Evolutionary conservation across 768 basidiomycete species (phyloP).

Genomic region (Trametopsis cervina): DNA sequence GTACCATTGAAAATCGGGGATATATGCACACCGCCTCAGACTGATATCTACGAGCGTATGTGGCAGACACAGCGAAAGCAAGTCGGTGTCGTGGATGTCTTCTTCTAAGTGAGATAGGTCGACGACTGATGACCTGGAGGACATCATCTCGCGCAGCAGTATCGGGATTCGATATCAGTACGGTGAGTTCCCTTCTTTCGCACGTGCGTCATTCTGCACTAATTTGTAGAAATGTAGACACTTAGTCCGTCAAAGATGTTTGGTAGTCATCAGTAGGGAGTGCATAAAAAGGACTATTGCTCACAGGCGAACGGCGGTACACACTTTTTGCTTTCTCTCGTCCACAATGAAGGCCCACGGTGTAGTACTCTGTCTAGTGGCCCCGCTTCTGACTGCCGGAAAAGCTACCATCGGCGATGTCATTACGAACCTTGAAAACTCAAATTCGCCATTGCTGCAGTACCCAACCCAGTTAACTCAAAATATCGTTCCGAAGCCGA

Average conservation of each 20-base stretch:
- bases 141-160: too few relatives aligned
- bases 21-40: too few relatives aligned
- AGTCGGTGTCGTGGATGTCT: not conserved
- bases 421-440: slow-evolving; percentile 15
- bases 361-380: not conserved
- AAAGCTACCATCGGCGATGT: slow-evolving; percentile 17
- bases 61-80: too few relatives aligned
- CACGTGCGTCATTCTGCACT: not conserved
- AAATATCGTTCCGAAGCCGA: slow-evolving; percentile 37
- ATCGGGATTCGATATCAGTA: not conserved
- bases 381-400: slow-evolving; percentile 8
- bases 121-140: too few relatives aligned
- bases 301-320: too few relatives aligned
- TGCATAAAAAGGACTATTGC: too few relatives aligned
- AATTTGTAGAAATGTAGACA: not conserved
- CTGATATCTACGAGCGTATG: too few relatives aligned
- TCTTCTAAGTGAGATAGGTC: not conserved
- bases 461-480: slow-evolving; percentile 45
- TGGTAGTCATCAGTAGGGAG: not conserved
- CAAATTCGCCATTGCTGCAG: slow-evolving; percentile 32
- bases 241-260: not conserved
- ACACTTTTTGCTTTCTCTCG: not conserved
- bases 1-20: too few relatives aligned
- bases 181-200: not conserved
- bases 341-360: not conserved